Evolutionary conservation across 1,139 yeast genomes (phyloP).

Genomic region (Zygoascus sp.): DNA sequence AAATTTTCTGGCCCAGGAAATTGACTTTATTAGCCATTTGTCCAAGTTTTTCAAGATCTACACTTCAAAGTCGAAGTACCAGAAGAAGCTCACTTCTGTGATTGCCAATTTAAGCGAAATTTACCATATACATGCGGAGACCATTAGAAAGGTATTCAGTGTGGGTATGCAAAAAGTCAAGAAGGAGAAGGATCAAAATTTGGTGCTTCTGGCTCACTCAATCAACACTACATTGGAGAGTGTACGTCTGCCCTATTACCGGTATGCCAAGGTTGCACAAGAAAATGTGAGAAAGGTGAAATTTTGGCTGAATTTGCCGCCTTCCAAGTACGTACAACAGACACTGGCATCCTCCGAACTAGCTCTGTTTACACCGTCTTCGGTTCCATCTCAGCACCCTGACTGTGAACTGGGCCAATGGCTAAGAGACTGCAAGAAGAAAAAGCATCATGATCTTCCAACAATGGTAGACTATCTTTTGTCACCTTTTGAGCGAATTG

Average conservation of each 20-base stretch:
- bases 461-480: slow-evolving; percentile 24
- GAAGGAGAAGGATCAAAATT: slow-evolving; percentile 15
- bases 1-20: slow-evolving; percentile 24
- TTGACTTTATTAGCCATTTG: slow-evolving; percentile 21
- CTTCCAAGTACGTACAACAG: slow-evolving; percentile 15
- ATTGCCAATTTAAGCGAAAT: slow-evolving; percentile 26
- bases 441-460: slow-evolving; percentile 20
- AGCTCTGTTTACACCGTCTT: slow-evolving; percentile 4
- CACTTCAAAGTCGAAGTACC: slow-evolving; percentile 15
- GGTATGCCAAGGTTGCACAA: slow-evolving; percentile 11
- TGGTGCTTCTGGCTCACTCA: slow-evolving; percentile 13
- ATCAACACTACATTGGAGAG: slow-evolving; percentile 12
- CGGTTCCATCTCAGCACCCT: slow-evolving; percentile 24
- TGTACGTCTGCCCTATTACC: slow-evolving; percentile 4
- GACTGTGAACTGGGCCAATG: slow-evolving; percentile 28
- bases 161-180: slow-evolving; percentile 19
- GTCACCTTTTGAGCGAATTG: slow-evolving; percentile 23
- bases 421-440: slow-evolving; percentile 21
- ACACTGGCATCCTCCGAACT: slow-evolving; percentile 17
- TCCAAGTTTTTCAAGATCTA: slow-evolving; percentile 21
- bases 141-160: slow-evolving; percentile 21
- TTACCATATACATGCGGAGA: slow-evolving; percentile 24
- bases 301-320: slow-evolving; percentile 16
- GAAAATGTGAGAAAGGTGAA: slow-evolving; percentile 16
- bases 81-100: slow-evolving; percentile 19